phyloP scores from a whole-genome alignment of 202 grass and related monocot genomes.

The Musa balbisiana region DNA sequence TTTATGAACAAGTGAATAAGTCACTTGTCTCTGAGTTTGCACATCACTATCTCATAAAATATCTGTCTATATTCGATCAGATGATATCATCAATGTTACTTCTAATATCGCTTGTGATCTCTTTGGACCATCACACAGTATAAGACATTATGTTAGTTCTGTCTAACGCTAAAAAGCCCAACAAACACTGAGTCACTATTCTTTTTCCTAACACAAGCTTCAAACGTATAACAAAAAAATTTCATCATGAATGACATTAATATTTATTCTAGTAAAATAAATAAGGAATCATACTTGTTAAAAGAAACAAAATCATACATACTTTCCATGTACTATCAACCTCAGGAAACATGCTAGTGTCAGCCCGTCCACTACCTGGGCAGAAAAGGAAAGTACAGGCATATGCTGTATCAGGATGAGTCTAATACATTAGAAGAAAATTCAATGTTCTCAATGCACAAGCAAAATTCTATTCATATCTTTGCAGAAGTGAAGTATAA shows the following conservation, averaged over 20 bases:
- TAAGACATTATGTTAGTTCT: neutral
- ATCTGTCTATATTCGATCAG: too few relatives aligned
- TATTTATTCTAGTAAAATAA: too few relatives aligned
- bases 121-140: neutral
- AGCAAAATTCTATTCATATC: neutral
- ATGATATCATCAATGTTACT: neutral
- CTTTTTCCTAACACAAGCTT: neutral
- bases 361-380: constrained; percentile 46
- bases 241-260: neutral
- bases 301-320: constrained; percentile 6
- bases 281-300: too few relatives aligned
- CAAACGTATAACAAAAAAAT: neutral
- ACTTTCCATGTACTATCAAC: constrained; percentile 96
- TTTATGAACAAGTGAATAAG: too few relatives aligned
- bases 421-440: neutral
- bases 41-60: too few relatives aligned
- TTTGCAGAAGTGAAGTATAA: too few relatives aligned
- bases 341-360: constrained; percentile 74
- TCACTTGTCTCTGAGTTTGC: too few relatives aligned
- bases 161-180: neutral
- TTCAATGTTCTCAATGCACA: neutral
- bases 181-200: neutral
- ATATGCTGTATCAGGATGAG: too few relatives aligned
- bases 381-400: neutral
- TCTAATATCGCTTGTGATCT: neutral